Base-by-base conservation (phyloP, 2,329 filamentous ascomycete species). In the Plenodomus tracheiphilus region DNA sequence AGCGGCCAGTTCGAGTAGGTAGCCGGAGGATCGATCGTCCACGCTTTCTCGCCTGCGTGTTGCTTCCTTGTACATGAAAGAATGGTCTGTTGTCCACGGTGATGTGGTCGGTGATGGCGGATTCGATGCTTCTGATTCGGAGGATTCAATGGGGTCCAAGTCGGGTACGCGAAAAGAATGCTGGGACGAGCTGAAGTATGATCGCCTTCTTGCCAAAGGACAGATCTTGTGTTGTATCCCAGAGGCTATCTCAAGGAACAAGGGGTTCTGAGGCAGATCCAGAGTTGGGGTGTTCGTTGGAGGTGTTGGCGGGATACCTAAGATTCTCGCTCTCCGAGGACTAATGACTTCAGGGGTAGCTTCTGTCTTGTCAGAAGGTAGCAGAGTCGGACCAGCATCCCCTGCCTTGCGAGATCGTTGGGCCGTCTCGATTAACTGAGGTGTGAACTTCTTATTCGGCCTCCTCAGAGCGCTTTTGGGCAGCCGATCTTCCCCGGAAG, bases 401-500 rank as follows among this genome's bases (percentile, higher is more conserved):
- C 85, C 85, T 15, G 81, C 81, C 62, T 85, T 85, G 54, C 87
- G 84, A 28, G 85, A 85, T 44, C 91, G 81, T 61, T 85, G 84
- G 3, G 87, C 87, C 2, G 89, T 92, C 71, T 93, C 90, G 53
- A 96, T 86, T 46, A 96, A 77, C 63, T 93, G 87, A 11, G 91
- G 91, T 22, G 86, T 81, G 69, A 95, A 96, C 51, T 73, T 81
- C 36, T 79, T 75, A 3, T 66, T 53, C 10, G 66, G 46, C 35
- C 51, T 65, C 46, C 65, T 66, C 39, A 63, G 65, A 43, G 57
- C 41, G 39, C 69, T 56, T 57, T 66, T 35, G 7, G 15, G 13
- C 28, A 6, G 28, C 28, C 28, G 28, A 11, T 32, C 28, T 10
- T 32, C 28, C 15, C 28, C 28, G 4, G 28, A 32, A 4, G 6